A percentile compares a stretch with the other conserved stretches of the same genome.
These are phyloP conservation scores for Globisporangium uncinulatum DNA, from an alignment of 352 stramenopile species.

Conservation along the genomic window DNA sequence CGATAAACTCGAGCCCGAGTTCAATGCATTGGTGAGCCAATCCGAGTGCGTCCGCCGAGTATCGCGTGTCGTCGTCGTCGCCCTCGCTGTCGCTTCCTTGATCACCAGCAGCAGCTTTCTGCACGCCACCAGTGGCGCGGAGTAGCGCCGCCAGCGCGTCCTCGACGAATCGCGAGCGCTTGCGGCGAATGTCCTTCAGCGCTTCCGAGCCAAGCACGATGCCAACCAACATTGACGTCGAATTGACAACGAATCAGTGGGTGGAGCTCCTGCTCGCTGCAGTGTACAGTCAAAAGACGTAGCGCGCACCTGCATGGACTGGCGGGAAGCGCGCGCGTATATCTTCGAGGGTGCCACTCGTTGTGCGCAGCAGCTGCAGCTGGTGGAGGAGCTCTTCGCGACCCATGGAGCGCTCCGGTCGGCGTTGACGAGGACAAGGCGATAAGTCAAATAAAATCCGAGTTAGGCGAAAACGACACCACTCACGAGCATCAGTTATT, in stretches of 20 bases:
- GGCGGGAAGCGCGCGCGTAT: conserved; percentile 3
- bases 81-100: not conserved
- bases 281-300: not conserved
- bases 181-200: conserved; percentile 45
- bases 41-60: not conserved
- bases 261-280: too few relatives aligned
- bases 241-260: not conserved
- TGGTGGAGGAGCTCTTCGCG: conserved; percentile 11
- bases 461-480: too few relatives aligned
- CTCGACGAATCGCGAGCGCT: conserved; percentile 66
- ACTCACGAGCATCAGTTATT: too few relatives aligned
- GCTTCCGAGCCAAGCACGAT: conserved; percentile 18
- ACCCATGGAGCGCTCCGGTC: conserved; percentile 4
- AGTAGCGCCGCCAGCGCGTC: conserved; percentile 50
- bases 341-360: not conserved
- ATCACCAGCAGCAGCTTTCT: not conserved
- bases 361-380: conserved; percentile 11
- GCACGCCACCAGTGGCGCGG: conserved; percentile 17
- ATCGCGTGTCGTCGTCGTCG: not conserved
- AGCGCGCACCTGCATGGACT: conserved; percentile 5
- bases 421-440: not conserved
- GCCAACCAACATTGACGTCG: too few relatives aligned
- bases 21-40: conserved; percentile 16
- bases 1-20: conserved; percentile 16
- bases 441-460: not conserved